Percentiles rank a stretch among this genome's conserved stretches.
Conservation (phyloP, 2,329 filamentous ascomycete species). For the Epichloe sibirici region DNA sequence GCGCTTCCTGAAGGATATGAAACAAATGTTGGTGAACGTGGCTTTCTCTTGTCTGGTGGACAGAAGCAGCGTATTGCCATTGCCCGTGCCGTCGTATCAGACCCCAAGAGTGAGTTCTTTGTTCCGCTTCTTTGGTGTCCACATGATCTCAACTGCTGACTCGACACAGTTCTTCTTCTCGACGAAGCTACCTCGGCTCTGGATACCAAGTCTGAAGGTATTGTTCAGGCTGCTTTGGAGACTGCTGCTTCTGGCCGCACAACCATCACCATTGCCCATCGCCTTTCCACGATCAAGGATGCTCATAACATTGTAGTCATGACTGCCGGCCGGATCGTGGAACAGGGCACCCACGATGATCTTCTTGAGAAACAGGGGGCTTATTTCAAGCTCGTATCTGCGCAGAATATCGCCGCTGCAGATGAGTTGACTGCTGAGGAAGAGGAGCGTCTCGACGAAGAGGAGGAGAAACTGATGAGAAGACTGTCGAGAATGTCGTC, state of each 20-base stretch:
- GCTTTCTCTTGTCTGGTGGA: constrained; percentile 83
- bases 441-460: constrained; percentile 34
- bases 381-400: constrained; percentile 77
- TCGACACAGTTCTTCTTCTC: constrained; percentile 55
- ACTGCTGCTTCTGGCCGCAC: constrained; percentile 76
- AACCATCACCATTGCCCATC: constrained; percentile 92
- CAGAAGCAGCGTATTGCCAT: constrained; percentile 97
- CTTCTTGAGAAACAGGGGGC: constrained; percentile 59
- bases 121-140: not conserved
- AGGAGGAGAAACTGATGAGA: constrained; percentile 39
- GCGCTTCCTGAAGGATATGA: constrained; percentile 78
- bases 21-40: constrained; percentile 89
- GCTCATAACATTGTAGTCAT: constrained; percentile 96
- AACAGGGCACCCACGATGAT: constrained; percentile 80
- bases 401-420: constrained; percentile 64
- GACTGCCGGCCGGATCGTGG: constrained; percentile 70
- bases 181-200: constrained; percentile 92
- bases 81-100: constrained; percentile 76
- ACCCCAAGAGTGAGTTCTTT: constrained; percentile 55
- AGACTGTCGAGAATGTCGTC: constrained; percentile 24
- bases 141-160: not conserved
- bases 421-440: constrained; percentile 42
- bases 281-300: constrained; percentile 84
- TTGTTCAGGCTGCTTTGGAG: constrained; percentile 87
- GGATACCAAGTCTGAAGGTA: constrained; percentile 87